Conservation (phyloP, 2,329 filamentous ascomycete genomes). For the Camptophora hylomeconis region DNA sequence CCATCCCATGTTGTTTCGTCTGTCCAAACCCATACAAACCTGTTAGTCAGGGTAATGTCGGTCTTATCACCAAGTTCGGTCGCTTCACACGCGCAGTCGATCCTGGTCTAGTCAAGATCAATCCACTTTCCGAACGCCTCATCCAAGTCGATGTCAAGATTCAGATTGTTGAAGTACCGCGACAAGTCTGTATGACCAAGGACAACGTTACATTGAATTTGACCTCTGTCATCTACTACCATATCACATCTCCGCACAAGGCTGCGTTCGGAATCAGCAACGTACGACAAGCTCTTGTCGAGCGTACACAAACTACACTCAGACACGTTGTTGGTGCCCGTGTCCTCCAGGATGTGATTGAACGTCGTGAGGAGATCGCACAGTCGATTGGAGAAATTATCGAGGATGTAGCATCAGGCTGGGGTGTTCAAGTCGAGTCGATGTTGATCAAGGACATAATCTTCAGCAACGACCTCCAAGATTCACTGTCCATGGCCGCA, state of each 20-base stretch:
- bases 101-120: conserved; percentile 92
- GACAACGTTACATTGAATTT: conserved; percentile 93
- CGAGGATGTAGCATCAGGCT: conserved; percentile 82
- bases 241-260: conserved; percentile 90
- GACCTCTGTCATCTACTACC: conserved; percentile 98
- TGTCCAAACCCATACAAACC: conserved; percentile 95
- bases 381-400: conserved; percentile 94
- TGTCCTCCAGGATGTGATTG: conserved; percentile 93
- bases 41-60: conserved; percentile 85
- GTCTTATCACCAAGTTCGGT: conserved; percentile 90
- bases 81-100: conserved; percentile 89
- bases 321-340: conserved; percentile 93
- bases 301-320: conserved; percentile 94
- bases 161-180: conserved; percentile 88
- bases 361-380: conserved; percentile 93
- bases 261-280: conserved; percentile 93
- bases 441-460: conserved; percentile 99
- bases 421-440: conserved; percentile 92
- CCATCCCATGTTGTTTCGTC: conserved; percentile 78
- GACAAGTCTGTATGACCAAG: conserved; percentile 98
- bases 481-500: conserved; percentile 93
- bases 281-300: conserved; percentile 87
- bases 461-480: conserved; percentile 89
- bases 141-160: conserved; percentile 98
- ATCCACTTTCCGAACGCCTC: conserved; percentile 80